Evolutionary conservation across 176 grass and related monocot genomes (phyloP), one percentile per base, ranked within the genome.

Genomic region (Hsuehochloa calcarea): DNA sequence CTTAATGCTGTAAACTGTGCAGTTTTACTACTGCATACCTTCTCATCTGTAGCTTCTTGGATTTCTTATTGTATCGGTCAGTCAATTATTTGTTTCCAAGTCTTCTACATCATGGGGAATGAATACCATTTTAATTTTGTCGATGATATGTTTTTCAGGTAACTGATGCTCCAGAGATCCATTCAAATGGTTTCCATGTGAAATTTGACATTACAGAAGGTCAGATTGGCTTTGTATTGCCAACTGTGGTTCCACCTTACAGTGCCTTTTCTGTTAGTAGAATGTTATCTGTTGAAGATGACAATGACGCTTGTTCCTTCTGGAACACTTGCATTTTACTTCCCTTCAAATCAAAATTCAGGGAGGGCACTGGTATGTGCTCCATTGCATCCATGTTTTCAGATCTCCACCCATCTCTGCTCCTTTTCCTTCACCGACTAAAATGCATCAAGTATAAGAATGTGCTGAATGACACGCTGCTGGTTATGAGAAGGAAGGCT

Each of bases 111-210:
- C 37, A n/a, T 70, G 25, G 40, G 39, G 9, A 45, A 58, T 43
- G 10, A 43, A 45, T 83, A 35, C 20, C 6, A 41, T 77, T 82
- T 73, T 84, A 63, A 54, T 85, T 76, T 75, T 62, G 10, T 29
- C 17, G 55, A 72, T 80, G 16, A 72, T 69, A 83, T 78, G 65
- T 68, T 80, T 74, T 82, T 10, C 82, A 98, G 96, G 93, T 95
- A 79, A 94, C 96, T 66, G 96, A 98, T 89, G 85, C 93, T 84
- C 96, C 96, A 16, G 96, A 98, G 87, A 98, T 98, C 66, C 96
- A 98, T 85, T 98, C 96, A 76, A 98, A 95, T 89, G 96, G 96
- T 46, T 98, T 98, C 80, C 96, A 98, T 88, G 85, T 95, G 64
- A 98, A 93, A 85, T 98, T 98, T 78, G 96, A 98, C 79, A 98